Evolutionary conservation across 306 rosid species (phyloP), one percentile per base, ranked within the genome.

Genomic region (Echinosophora koreensis): DNA sequence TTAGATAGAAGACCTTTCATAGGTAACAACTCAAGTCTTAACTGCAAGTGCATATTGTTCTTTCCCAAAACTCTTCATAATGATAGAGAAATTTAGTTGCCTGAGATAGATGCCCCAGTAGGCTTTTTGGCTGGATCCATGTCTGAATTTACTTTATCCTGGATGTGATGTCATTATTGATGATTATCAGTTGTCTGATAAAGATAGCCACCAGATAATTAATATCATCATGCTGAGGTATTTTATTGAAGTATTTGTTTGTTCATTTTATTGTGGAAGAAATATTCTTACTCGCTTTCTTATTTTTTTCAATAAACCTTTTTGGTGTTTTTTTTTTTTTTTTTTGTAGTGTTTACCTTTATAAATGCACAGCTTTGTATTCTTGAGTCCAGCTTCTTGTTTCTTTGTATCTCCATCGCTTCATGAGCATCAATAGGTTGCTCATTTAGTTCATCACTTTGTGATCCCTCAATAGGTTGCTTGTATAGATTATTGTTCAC

Each of bases 341-440:
- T 22, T 22, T 0, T 22, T 22, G 22, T 0, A 22, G 22, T 22
- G 22, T 22, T 60, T 18, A 47, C n/a, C 12, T 69, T 6, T 51
- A 15, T 17, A 65, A 69, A 17, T 62, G 39, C 46, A 57, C 12
- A 15, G 16, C 39, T 62, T 69, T 50, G 28, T 74, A 68, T 75
- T 75, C 55, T 74, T 60, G 37, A 8, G 51, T 46, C 15, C 38
- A 37, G 37, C 12, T 41, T 63, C 39, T 22, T 60, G 47, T 51
- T 54, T 37, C 16, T 51, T 1, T 73, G 64, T 30, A 13, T 28
- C 46, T 44, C 30, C 61, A 57, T 56, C 62, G 8, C 62, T 77
- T 68, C 57, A 63, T 47, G 60, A 35, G 61, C 77, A 22, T 57
- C 16, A 47, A 60, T 54, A 30, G 68, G 74, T 72, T 71, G 61